phyloP scores from a whole-genome alignment of 345 rosid species.

The Balakata baccata region DNA sequence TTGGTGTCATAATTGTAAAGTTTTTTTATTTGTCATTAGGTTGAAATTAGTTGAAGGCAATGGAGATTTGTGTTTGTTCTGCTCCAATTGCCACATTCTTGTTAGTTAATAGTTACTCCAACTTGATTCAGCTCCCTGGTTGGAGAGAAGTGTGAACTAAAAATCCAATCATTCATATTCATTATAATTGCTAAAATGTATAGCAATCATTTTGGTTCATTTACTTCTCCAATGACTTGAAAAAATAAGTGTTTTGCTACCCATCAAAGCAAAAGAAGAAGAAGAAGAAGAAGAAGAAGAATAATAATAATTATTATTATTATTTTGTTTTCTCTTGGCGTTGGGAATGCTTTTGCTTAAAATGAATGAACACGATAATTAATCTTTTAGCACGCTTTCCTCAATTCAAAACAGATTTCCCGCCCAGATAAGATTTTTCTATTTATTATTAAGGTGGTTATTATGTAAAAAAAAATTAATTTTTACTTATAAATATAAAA shows the following conservation, averaged over 20 bases:
- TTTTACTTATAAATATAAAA: too few species aligned
- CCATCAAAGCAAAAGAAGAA: neutral
- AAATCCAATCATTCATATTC: constrained; percentile 16
- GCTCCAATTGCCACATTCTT: constrained; percentile 30
- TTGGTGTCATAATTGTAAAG: constrained; percentile 56
- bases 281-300: too few species aligned
- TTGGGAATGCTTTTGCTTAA: neutral
- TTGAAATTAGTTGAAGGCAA: constrained; percentile 34
- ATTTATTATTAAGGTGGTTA: too few species aligned
- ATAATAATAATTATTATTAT: neutral
- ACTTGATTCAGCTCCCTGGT: constrained; percentile 4
- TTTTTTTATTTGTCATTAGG: constrained; percentile 32
- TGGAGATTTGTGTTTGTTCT: constrained; percentile 32
- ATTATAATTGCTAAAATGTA: neutral
- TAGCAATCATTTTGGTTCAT: neutral
- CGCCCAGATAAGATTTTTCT: too few species aligned
- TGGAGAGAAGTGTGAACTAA: constrained; percentile 22
- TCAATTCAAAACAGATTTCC: neutral
- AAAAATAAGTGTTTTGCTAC: too few species aligned
- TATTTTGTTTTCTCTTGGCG: neutral
- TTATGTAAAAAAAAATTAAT: too few species aligned
- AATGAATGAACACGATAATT: neutral
- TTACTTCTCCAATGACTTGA: neutral
- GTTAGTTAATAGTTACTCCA: constrained; percentile 8
- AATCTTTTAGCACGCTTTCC: neutral